Percentiles rank a stretch among this genome's conserved stretches.
Conservation (phyloP, 257 asterid species). For the Haberlea rhodopensis region DNA sequence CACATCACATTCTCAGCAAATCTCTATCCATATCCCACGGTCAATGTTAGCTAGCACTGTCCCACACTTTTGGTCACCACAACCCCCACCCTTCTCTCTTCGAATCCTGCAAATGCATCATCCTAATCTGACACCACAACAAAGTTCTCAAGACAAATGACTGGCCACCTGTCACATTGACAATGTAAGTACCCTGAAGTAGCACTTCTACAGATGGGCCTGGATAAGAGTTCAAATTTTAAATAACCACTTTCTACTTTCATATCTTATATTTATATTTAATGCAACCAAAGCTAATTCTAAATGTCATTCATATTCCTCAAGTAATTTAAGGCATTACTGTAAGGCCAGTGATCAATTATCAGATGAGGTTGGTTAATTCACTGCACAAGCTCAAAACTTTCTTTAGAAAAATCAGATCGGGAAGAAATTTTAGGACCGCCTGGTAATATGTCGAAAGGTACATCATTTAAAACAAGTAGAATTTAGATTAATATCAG, state of each 20-base stretch:
- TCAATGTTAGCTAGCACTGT: not conserved
- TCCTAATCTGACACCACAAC: not conserved
- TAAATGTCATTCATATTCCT: not conserved
- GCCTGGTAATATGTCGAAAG: not conserved
- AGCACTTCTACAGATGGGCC: conserved; percentile 5
- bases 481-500: conserved; percentile 2
- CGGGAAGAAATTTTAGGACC: not conserved
- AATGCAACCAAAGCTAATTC: not conserved
- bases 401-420: not conserved
- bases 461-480: not conserved
- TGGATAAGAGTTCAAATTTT: not conserved
- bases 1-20: not conserved
- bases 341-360: not conserved
- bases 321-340: not conserved
- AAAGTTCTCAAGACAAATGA: conserved; percentile 1
- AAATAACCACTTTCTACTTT: not conserved
- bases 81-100: not conserved
- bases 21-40: not conserved
- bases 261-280: not conserved
- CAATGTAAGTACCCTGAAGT: not conserved
- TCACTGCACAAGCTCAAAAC: not conserved
- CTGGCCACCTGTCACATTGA: not conserved
- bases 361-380: not conserved
- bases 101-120: not conserved
- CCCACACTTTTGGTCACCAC: not conserved